Conservation (phyloP, 495 filamentous ascomycete genomes). For the Gamarada debralockiae region DNA sequence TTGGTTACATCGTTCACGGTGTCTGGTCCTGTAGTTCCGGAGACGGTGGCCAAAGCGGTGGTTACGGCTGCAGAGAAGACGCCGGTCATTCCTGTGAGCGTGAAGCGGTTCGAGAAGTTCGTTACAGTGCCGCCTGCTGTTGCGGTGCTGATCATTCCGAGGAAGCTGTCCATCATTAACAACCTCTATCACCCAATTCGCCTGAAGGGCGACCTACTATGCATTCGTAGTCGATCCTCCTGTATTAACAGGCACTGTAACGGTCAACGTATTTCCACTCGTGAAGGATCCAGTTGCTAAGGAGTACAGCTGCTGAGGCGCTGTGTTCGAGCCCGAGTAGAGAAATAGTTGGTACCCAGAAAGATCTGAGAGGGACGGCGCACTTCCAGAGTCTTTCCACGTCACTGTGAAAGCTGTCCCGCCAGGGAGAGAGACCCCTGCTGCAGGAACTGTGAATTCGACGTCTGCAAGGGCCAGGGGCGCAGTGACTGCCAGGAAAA, state of each 20-base stretch:
- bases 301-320: conserved; percentile 16
- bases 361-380: conserved; percentile 47
- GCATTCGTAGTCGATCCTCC: conserved; percentile 52
- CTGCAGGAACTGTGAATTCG: conserved; percentile 48
- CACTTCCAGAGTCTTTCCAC: conserved; percentile 55
- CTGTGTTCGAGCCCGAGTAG: conserved; percentile 58
- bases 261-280: conserved; percentile 45
- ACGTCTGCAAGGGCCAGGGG: conserved; percentile 51
- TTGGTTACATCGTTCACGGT: conserved; percentile 30
- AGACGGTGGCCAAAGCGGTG: conserved; percentile 38
- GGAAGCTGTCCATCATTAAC: conserved; percentile 45
- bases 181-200: conserved; percentile 1
- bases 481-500: conserved; percentile 36
- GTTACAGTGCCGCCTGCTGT: conserved; percentile 45
- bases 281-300: conserved; percentile 2
- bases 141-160: conserved; percentile 56
- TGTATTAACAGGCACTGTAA: conserved; percentile 40
- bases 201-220: conserved; percentile 47
- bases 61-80: conserved; percentile 45
- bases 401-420: conserved; percentile 46
- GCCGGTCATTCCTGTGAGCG: conserved; percentile 64
- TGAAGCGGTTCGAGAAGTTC: conserved; percentile 63
- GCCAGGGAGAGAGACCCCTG: conserved; percentile 41
- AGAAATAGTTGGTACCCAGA: conserved; percentile 57
- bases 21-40: conserved; percentile 40